A percentile compares a stretch with the other conserved stretches of the same genome.
These are phyloP conservation scores for Penicillium bovifimosum DNA, from an alignment of 495 filamentous ascomycete species.

Conservation along the genomic window DNA sequence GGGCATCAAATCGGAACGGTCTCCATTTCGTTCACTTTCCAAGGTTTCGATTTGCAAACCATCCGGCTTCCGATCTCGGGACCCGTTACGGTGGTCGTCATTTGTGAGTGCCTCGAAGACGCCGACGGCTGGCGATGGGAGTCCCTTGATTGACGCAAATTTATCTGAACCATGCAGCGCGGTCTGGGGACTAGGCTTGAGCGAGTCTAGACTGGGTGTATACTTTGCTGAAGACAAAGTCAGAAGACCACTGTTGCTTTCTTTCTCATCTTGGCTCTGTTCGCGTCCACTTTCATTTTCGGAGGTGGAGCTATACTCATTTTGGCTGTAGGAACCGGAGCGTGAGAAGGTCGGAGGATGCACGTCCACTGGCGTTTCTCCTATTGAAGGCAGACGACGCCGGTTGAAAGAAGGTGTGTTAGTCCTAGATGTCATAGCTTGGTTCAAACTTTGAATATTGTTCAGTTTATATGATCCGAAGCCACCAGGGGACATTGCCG, in stretches of 20 bases:
- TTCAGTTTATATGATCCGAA: constrained; percentile 64
- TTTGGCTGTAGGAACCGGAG: constrained; percentile 34
- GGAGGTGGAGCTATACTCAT: constrained; percentile 45
- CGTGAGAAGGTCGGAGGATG: constrained; percentile 44
- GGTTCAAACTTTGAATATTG: constrained; percentile 49
- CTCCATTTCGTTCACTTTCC: constrained; percentile 42
- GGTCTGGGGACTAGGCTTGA: constrained; percentile 46
- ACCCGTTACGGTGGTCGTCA: constrained; percentile 58
- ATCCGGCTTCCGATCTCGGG: constrained; percentile 74
- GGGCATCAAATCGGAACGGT: constrained; percentile 22
- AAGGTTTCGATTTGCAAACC: constrained; percentile 71
- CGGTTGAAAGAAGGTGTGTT: constrained; percentile 65
- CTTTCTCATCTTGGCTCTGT: constrained; percentile 29
- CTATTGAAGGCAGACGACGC: constrained; percentile 75
- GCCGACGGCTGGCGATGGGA: constrained; percentile 54
- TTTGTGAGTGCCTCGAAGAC: constrained; percentile 54
- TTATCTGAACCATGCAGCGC: constrained; percentile 45
- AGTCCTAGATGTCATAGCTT: constrained; percentile 68
- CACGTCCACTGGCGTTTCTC: constrained; percentile 62
- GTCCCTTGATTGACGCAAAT: constrained; percentile 42
- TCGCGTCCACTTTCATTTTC: constrained; percentile 36
- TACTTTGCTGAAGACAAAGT: constrained; percentile 48
- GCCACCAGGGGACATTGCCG: constrained; percentile 72
- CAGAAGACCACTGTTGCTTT: constrained; percentile 26
- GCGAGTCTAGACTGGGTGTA: constrained; percentile 35